A percentile compares a stretch with the other conserved stretches of the same genome.
These are phyloP conservation scores for Amanita rubescens DNA, from an alignment of 768 basidiomycete species.

Conservation along the genomic window DNA sequence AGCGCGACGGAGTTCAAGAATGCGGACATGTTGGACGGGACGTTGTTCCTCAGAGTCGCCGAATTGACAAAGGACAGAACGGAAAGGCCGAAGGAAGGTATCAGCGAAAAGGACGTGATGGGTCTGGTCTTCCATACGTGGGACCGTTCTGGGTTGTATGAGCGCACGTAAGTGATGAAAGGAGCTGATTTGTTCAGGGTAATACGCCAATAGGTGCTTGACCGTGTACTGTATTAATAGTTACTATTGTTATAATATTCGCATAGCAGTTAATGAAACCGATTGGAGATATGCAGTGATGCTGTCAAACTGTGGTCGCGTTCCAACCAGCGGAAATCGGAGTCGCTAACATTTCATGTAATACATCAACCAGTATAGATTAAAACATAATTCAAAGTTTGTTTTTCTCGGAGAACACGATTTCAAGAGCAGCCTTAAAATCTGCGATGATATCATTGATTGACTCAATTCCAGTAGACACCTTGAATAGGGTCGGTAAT, in stretches of 20 bases:
- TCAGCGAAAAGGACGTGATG: constrained; percentile 16
- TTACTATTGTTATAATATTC: not conserved
- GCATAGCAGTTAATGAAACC: too few species aligned
- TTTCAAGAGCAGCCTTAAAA: constrained; percentile 29
- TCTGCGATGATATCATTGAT: constrained; percentile 37
- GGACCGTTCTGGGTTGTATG: constrained; percentile 19
- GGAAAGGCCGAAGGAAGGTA: constrained; percentile 14
- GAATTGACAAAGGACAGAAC: constrained; percentile 37
- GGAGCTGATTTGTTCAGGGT: not conserved
- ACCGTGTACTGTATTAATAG: not conserved
- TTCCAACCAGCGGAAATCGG: too few species aligned
- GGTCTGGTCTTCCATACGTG: constrained; percentile 11
- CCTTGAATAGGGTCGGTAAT: constrained; percentile 5
- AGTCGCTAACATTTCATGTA: too few species aligned
- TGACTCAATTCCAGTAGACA: constrained; percentile 35
- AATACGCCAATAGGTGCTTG: not conserved
- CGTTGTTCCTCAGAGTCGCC: constrained; percentile 48
- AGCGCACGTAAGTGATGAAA: not conserved
- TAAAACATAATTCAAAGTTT: not conserved
- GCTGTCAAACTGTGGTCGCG: too few species aligned
- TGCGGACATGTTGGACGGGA: constrained; percentile 45
- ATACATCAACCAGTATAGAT: too few species aligned
- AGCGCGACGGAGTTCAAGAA: constrained; percentile 31
- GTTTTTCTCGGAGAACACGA: constrained; percentile 14
- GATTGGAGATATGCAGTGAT: too few species aligned